Conservation (phyloP, 345 rosid species). For the Boechera divaricarpa region DNA sequence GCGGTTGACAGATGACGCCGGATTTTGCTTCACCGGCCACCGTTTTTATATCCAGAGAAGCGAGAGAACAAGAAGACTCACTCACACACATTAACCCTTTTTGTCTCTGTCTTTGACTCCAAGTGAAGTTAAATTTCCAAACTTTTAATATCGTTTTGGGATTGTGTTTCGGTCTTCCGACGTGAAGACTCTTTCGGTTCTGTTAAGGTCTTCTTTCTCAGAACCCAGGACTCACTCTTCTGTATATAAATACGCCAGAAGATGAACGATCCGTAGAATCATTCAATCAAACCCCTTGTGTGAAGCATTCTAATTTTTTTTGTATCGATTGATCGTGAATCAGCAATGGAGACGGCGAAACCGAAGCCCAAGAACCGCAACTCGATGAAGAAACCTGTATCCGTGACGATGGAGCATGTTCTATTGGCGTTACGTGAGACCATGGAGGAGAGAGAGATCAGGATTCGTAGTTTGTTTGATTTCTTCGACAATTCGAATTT, state of each 20-base stretch:
- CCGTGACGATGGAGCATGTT: conserved; percentile 83
- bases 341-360: conserved; percentile 48
- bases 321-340: conserved; percentile 29
- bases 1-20: conserved; percentile 42
- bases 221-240: conserved; percentile 13
- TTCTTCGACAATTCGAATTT: conserved; percentile 71
- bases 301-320: neutral
- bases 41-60: neutral
- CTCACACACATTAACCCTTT: neutral
- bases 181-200: conserved; percentile 32
- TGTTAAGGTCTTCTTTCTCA: conserved; percentile 26
- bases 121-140: neutral
- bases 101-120: neutral
- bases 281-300: neutral
- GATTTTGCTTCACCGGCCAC: conserved; percentile 39
- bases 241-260: neutral
- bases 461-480: conserved; percentile 77
- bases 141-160: conserved; percentile 18
- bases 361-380: conserved; percentile 49
- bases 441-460: conserved; percentile 80
- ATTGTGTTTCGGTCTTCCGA: conserved; percentile 1
- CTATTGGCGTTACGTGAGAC: conserved; percentile 81
- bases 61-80: neutral
- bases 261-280: conserved; percentile 41
- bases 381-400: conserved; percentile 57